phyloP scores from a whole-genome alignment of 495 filamentous ascomycete genomes.

The Achaetomiella virescens region DNA sequence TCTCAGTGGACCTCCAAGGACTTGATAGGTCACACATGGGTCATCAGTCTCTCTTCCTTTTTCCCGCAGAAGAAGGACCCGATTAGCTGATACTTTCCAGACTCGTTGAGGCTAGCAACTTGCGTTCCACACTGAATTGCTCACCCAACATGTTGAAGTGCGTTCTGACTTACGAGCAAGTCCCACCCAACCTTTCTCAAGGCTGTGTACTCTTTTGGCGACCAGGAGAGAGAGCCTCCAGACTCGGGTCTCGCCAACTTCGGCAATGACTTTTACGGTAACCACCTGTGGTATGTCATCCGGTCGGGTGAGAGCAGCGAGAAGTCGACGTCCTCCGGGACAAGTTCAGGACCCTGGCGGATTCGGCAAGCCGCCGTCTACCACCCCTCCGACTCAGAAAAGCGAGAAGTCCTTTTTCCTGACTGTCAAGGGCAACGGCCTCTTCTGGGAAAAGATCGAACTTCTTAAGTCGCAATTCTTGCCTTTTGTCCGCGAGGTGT shows the following conservation, averaged over 20 bases:
- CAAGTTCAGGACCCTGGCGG: constrained; percentile 34
- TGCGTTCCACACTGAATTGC: not conserved
- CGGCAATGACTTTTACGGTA: too few relatives aligned
- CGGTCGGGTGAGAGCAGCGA: too few relatives aligned
- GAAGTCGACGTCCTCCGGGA: too few relatives aligned
- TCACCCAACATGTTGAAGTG: not conserved
- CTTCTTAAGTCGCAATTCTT: too few relatives aligned
- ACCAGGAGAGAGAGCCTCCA: not conserved
- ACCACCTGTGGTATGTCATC: too few relatives aligned
- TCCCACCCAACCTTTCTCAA: not conserved
- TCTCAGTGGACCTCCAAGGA: too few relatives aligned
- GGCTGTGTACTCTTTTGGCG: too few relatives aligned
- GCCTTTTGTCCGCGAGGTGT: too few relatives aligned
- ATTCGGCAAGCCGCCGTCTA: constrained; percentile 38
- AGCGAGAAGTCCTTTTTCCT: constrained; percentile 33
- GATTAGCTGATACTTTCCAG: not conserved
- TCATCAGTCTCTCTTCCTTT: not conserved
- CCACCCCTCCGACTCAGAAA: constrained; percentile 39
- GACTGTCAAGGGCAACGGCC: constrained; percentile 35
- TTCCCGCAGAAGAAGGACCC: not conserved
- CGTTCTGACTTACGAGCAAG: not conserved
- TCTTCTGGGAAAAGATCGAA: too few relatives aligned
- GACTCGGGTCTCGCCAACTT: too few relatives aligned
- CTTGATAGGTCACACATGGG: too few relatives aligned
- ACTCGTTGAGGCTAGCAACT: not conserved